These are phyloP conservation scores for Colletotrichum karsti DNA, from an alignment of 2,329 filamentous ascomycete genomes.

Conservation along the genomic window DNA sequence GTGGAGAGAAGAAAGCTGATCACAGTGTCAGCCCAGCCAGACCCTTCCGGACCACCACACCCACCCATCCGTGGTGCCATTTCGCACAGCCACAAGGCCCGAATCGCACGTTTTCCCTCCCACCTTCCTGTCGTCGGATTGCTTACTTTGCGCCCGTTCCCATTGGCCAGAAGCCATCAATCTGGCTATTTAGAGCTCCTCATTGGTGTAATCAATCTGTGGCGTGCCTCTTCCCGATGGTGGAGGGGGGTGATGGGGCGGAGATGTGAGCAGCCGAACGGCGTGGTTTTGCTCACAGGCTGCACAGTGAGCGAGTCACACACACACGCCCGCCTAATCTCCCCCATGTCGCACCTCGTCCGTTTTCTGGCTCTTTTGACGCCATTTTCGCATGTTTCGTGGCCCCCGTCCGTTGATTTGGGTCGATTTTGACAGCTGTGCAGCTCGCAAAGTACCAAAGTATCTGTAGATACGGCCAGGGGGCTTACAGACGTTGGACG, in stretches of 20 bases:
- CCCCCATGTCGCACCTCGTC: slow-evolving; percentile 18
- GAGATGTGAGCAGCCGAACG: slow-evolving; percentile 2
- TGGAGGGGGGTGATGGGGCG: background rate
- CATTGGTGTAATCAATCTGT: slow-evolving; percentile 11
- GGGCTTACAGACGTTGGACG: background rate
- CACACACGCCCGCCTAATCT: slow-evolving; percentile 1
- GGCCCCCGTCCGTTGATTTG: slow-evolving; percentile 3
- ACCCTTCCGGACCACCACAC: slow-evolving; percentile 15
- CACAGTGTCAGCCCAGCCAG: slow-evolving; percentile 4
- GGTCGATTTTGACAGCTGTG: slow-evolving; percentile 12
- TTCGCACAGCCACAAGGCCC: slow-evolving; percentile 31
- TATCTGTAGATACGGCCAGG: slow-evolving; percentile 3
- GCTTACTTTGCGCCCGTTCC: slow-evolving; percentile 10
- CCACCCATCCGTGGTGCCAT: slow-evolving; percentile 30
- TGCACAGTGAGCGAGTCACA: slow-evolving; percentile 18
- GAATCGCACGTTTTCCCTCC: slow-evolving; percentile 28
- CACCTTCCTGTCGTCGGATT: slow-evolving; percentile 2
- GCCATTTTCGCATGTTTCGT: slow-evolving; percentile 29
- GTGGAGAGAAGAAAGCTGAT: background rate
- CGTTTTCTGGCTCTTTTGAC: slow-evolving; percentile 27
- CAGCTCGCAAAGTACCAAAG: slow-evolving; percentile 10
- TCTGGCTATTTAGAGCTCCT: background rate
- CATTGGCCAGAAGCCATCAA: slow-evolving; percentile 14
- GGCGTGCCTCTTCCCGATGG: slow-evolving; percentile 5
- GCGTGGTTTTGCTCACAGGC: slow-evolving; percentile 4